phyloP scores from a whole-genome alignment of 139 green algal genomes.

The Gonium pectorale region DNA sequence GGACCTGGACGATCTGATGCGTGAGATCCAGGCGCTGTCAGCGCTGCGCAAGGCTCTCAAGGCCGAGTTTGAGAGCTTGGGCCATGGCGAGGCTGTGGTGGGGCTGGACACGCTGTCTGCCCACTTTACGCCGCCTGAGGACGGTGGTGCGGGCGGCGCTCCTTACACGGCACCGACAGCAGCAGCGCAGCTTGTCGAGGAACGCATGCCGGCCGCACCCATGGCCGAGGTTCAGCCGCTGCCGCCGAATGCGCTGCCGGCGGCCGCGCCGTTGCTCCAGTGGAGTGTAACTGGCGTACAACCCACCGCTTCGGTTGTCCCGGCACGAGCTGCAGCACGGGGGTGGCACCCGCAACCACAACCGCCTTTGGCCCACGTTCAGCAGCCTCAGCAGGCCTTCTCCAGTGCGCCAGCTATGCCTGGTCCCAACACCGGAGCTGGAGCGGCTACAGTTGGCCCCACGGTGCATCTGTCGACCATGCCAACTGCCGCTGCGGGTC shows the following conservation, averaged over 20 bases:
- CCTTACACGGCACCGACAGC: not conserved
- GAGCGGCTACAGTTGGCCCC: too few species aligned
- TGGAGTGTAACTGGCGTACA: too few species aligned
- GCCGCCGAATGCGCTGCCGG: not conserved
- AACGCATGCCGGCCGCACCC: not conserved
- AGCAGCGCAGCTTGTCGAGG: not conserved
- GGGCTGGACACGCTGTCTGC: conserved; percentile 42
- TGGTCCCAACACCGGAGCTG: too few species aligned
- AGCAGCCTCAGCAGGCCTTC: too few species aligned
- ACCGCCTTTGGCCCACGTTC: too few species aligned
- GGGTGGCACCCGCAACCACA: too few species aligned
- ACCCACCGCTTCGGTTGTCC: too few species aligned
- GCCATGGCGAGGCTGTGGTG: conserved; percentile 48
- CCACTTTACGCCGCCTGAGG: not conserved
- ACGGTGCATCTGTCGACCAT: too few species aligned
- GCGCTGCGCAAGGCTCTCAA: conserved; percentile 59
- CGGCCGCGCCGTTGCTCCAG: not conserved
- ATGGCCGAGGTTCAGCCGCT: not conserved
- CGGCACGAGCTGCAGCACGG: too few species aligned
- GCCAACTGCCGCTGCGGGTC: too few species aligned
- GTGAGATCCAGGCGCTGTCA: conserved; percentile 60
- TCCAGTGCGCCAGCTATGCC: too few species aligned
- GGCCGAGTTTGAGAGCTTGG: conserved; percentile 66
- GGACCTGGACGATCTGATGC: conserved; percentile 28
- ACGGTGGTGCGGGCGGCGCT: not conserved